phyloP scores from a whole-genome alignment of 805 yeast genomes.

The Clavispora fructus region DNA sequence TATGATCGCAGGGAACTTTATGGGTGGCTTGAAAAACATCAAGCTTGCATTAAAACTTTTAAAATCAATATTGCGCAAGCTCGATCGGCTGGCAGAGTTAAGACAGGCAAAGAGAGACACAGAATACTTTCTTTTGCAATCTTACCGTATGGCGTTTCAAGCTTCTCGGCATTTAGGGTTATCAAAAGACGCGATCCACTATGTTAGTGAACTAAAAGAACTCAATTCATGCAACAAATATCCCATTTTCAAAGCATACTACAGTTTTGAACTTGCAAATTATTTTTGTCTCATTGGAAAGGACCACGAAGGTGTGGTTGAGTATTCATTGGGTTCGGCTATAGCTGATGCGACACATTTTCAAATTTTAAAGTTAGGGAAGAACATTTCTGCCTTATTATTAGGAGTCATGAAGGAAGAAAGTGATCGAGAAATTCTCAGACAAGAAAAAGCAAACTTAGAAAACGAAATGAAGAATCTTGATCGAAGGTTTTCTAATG shows the following conservation, averaged over 20 bases:
- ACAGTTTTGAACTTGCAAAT: conserved; percentile 11
- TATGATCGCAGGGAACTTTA: conserved; percentile 12
- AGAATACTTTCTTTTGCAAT: conserved; percentile 25
- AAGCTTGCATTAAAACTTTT: conserved; percentile 49
- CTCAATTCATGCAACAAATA: conserved; percentile 25
- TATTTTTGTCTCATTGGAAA: conserved; percentile 12
- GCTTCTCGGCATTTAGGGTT: conserved; percentile 47
- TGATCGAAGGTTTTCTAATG: background rate
- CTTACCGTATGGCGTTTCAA: conserved; percentile 38
- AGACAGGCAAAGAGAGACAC: conserved; percentile 33
- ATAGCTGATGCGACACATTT: background rate
- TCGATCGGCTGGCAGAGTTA: conserved; percentile 15
- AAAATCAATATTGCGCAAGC: conserved; percentile 47
- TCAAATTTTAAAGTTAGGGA: background rate
- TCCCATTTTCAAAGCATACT: conserved; percentile 18
- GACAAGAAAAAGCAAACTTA: background rate
- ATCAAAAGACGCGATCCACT: conserved; percentile 54
- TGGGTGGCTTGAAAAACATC: conserved; percentile 32
- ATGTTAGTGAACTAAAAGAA: conserved; percentile 43
- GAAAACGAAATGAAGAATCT: background rate
- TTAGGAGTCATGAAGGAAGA: background rate
- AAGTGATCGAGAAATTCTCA: background rate
- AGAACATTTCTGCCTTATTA: background rate
- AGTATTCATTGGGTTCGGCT: background rate
- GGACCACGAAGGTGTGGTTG: conserved; percentile 1